Evolutionary conservation across 495 filamentous ascomycete species (phyloP).

Genomic region (Halenospora varia): DNA sequence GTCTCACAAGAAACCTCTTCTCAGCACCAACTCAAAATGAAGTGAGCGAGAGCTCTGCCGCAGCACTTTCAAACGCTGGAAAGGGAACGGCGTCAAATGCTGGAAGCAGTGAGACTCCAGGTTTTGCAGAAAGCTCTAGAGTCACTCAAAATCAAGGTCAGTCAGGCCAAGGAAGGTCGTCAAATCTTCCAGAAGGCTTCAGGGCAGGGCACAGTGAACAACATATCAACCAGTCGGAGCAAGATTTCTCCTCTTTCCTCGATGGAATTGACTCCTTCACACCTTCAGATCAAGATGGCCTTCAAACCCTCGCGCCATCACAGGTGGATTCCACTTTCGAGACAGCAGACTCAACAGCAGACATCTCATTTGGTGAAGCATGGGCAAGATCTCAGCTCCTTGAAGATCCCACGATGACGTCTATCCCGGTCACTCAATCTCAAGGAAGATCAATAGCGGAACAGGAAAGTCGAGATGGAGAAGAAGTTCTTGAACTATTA

Average conservation of each 20-base stretch:
- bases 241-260: constrained; percentile 41
- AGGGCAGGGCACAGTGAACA: constrained; percentile 26
- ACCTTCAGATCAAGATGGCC: constrained; percentile 26
- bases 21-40: constrained; percentile 13
- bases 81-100: no score
- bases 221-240: constrained; percentile 34
- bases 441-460: no score
- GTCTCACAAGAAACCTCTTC: constrained; percentile 12
- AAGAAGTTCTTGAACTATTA: constrained; percentile 38
- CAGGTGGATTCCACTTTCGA: no score
- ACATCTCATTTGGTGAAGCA: constrained; percentile 5
- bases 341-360: not conserved
- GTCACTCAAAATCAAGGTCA: not conserved
- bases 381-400: constrained; percentile 3
- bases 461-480: constrained; percentile 38
- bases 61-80: constrained; percentile 15
- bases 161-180: not conserved
- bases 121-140: constrained; percentile 15
- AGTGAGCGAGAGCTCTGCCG: constrained; percentile 1
- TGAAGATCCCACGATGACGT: not conserved
- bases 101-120: constrained; percentile 7
- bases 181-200: constrained; percentile 2
- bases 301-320: no score
- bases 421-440: no score
- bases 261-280: constrained; percentile 28